Percentiles rank a stretch among this genome's conserved stretches.
phyloP scores from a whole-genome alignment of 805 yeast genomes.

The Starmerella vaccinii region DNA sequence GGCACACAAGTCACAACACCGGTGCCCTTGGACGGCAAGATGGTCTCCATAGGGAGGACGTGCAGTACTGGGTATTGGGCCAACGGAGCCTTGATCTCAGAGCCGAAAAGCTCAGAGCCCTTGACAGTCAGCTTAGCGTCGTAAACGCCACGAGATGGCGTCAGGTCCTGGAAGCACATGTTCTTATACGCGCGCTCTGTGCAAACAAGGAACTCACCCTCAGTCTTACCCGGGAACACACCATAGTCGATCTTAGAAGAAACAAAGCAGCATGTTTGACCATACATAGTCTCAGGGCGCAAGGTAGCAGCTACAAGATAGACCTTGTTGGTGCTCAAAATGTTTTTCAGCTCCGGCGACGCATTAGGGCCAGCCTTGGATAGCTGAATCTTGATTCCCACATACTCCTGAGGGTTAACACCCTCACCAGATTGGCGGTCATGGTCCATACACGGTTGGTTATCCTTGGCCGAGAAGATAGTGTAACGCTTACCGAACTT shows the following conservation, averaged over 20 bases:
- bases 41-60: conserved; percentile 95
- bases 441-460: conserved; percentile 99
- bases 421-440: conserved; percentile 97
- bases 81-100: conserved; percentile 77
- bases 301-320: conserved; percentile 91
- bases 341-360: conserved; percentile 36
- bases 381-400: conserved; percentile 67
- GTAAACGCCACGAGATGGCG: conserved; percentile 78
- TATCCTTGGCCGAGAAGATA: conserved; percentile 93
- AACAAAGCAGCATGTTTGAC: conserved; percentile 96
- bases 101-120: conserved; percentile 74
- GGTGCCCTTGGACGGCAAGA: conserved; percentile 89
- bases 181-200: conserved; percentile 95
- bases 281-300: conserved; percentile 98
- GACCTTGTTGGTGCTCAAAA: conserved; percentile 49
- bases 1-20: conserved; percentile 99
- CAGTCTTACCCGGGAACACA: conserved; percentile 70
- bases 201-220: conserved; percentile 63
- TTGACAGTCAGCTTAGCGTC: conserved; percentile 46
- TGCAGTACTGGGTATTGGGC: conserved; percentile 59
- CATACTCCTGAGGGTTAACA: conserved; percentile 91
- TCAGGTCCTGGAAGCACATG: conserved; percentile 89
- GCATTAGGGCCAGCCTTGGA: conserved; percentile 38
- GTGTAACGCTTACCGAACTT: conserved; percentile 98
- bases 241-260: conserved; percentile 92